Evolutionary conservation across 805 yeast species (phyloP).

Genomic region (Dipodascopsis uninucleata): DNA sequence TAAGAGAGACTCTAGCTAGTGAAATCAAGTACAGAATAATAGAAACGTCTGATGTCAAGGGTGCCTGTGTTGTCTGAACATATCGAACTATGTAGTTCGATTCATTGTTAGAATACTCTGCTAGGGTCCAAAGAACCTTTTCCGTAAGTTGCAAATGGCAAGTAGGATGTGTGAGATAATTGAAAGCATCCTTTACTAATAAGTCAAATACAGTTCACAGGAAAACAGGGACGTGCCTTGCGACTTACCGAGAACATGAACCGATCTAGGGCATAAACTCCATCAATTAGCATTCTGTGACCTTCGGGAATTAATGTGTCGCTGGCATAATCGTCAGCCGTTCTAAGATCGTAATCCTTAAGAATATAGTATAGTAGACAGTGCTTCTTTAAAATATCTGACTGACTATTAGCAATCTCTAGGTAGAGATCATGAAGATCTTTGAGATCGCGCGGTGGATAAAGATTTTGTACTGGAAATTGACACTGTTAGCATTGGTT

Average conservation of each 20-base stretch:
- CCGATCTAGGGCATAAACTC: slow-evolving; percentile 20
- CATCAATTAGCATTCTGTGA: slow-evolving; percentile 12
- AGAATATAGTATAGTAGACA: slow-evolving; percentile 18
- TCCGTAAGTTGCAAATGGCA: slow-evolving; percentile 19
- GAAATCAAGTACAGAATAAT: slow-evolving; percentile 13
- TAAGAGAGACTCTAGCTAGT: slow-evolving; percentile 10
- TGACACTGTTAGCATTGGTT: no score
- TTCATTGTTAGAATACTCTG: slow-evolving; percentile 12
- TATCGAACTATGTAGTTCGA: slow-evolving; percentile 11
- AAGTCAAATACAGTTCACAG: background rate
- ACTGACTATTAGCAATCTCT: slow-evolving; percentile 6
- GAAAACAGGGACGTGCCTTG: background rate
- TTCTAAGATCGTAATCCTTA: slow-evolving; percentile 10
- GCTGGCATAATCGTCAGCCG: slow-evolving; percentile 7
- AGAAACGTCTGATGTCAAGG: slow-evolving; percentile 6
- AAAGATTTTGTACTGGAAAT: slow-evolving; percentile 12
- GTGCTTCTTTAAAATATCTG: slow-evolving; percentile 19
- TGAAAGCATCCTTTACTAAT: slow-evolving; percentile 17
- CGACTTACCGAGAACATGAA: slow-evolving; percentile 16
- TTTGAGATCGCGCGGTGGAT: slow-evolving; percentile 13
- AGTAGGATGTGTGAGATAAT: slow-evolving; percentile 15
- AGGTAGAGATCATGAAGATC: slow-evolving; percentile 13
- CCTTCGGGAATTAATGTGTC: slow-evolving; percentile 13
- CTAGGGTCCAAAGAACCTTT: slow-evolving; percentile 12
- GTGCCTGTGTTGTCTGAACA: slow-evolving; percentile 9